Percentiles rank a stretch among this genome's conserved stretches.
These are phyloP conservation scores for Macrophomina phaseolina DNA, from an alignment of 2,329 filamentous ascomycete species.

Conservation along the genomic window DNA sequence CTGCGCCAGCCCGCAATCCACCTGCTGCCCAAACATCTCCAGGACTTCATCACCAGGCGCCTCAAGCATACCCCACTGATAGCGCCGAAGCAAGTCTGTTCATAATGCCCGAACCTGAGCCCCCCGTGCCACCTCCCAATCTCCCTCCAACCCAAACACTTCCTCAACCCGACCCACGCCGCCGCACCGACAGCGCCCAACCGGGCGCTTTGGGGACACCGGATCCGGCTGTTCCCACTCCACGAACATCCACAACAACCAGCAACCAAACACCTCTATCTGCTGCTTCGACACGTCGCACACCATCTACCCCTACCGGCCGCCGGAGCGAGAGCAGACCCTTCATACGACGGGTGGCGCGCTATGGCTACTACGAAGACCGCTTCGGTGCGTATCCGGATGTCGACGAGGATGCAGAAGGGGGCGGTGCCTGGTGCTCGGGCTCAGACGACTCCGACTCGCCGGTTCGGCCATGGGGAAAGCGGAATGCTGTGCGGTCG, in stretches of 20 bases:
- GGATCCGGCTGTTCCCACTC: no score
- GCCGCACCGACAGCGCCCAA: no score
- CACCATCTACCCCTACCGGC: not conserved
- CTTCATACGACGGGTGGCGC: not conserved
- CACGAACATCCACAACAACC: no score
- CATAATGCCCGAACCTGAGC: no score
- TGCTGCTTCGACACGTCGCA: not conserved
- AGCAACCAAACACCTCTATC: no score
- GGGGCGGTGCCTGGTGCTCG: not conserved
- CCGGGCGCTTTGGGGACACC: no score
- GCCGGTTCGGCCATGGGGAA: not conserved
- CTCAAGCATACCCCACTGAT: no score
- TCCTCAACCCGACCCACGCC: not conserved
- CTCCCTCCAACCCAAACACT: no score
- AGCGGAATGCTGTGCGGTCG: not conserved
- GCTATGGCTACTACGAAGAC: constrained; percentile 4
- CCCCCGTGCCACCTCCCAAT: no score
- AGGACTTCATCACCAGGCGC: no score
- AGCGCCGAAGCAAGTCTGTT: no score
- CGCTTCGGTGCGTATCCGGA: not conserved
- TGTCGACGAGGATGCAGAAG: not conserved
- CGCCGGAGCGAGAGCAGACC: not conserved
- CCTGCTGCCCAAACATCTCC: no score
- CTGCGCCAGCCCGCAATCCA: not conserved
- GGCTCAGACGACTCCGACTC: not conserved